Evolutionary conservation across 331 rosid genomes (phyloP).

Genomic region (Erythrophleum ivorense): DNA sequence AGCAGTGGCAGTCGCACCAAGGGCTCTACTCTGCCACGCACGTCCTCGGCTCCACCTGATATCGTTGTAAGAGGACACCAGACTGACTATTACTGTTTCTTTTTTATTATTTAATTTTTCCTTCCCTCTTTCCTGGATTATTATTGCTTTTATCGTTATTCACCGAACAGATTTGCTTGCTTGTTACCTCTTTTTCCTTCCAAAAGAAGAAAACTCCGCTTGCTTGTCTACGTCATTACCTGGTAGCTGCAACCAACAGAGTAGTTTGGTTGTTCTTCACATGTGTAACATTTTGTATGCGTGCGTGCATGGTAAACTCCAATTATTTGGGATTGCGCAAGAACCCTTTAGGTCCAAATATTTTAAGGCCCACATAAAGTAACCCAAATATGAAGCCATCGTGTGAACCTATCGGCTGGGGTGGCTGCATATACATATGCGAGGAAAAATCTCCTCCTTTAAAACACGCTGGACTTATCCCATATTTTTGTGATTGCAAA

Average conservation of each 20-base stretch:
- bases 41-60: constrained; percentile 49
- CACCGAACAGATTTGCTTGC: constrained; percentile 50
- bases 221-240: constrained; percentile 53
- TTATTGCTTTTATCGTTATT: constrained; percentile 44
- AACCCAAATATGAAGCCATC: not conserved
- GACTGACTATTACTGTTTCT: not conserved
- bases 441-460: not conserved
- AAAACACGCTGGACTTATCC: too few species aligned
- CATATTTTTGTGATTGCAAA: not conserved
- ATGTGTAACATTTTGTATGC: not conserved
- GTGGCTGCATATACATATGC: not conserved
- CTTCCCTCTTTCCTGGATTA: not conserved
- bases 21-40: constrained; percentile 56
- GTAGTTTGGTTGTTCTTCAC: constrained; percentile 33
- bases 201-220: constrained; percentile 44
- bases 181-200: constrained; percentile 45
- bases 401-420: not conserved
- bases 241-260: constrained; percentile 52
- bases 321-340: constrained; percentile 8
- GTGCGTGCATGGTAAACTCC: not conserved
- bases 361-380: not conserved
- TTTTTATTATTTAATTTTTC: constrained; percentile 5
- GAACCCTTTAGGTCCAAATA: constrained; percentile 17
- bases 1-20: constrained; percentile 51
- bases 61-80: constrained; percentile 57